Base-by-base conservation (phyloP, 2,329 filamentous ascomycete genomes). In the Paecilomyces formosus region DNA sequence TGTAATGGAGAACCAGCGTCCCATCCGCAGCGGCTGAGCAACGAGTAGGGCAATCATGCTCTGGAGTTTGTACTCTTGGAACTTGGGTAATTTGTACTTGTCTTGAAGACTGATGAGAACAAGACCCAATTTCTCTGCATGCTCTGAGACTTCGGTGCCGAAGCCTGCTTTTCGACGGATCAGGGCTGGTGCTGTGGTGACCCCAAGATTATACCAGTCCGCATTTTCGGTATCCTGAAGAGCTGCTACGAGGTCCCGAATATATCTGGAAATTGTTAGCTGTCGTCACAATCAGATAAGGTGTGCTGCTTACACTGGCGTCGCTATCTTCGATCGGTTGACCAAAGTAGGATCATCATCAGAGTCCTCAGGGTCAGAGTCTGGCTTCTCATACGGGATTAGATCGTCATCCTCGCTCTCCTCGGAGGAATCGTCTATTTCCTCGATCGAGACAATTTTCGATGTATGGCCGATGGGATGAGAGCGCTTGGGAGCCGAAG, bases 261-360 rank as follows among this genome's bases (percentile, higher is more conserved):
- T 88, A 67, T 97, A 97, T 0, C 76, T 78, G 55, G 22, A 52
- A 31, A 56, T 45, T 49, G 55, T 65, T 58, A 65, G 63, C 60
- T 55, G 58, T 51, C 61, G 58, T 51, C 22, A 18, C 39, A 13
- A 7, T 2, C 0, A 35, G 11, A 30, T 4, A 5, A 33, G 13
- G 30, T n/a, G 1, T 15, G 35, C 63, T 51, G 75, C 77, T 70
- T 75, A 82, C 68, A 99, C 92, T 1, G 94, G 94, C 0, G 91
- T 84, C 59, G 84, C 88, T 22, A 88, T 84, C 66, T 94, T 97
- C 72, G 94, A 87, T 13, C 92, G 84, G 58, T 89, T 87, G 54
- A 97, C 82, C 18, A 96, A 78, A 0, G 92, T 96, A 4, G 94
- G 88, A 66, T 99, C 95, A 39, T 97, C 92, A 58, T 97, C 92